Conservation (phyloP, 129 eudicot genomes). For the Flaveria trinervia region DNA sequence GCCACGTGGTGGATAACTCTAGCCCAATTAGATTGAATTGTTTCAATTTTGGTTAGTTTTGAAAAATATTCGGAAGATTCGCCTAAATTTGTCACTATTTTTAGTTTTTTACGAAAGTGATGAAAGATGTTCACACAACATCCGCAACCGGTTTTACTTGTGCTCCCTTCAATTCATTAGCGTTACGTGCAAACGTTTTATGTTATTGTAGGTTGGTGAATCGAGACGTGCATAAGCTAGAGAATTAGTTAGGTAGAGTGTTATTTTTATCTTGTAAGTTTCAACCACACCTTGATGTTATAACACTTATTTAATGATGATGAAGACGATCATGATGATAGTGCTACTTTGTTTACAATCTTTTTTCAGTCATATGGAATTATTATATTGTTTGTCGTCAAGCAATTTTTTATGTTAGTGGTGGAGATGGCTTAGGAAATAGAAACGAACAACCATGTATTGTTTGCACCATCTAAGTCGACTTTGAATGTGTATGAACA, state of each 20-base stretch:
- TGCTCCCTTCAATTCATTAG: too few relatives aligned
- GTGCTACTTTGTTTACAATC: too few relatives aligned
- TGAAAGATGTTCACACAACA: too few relatives aligned
- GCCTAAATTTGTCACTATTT: not conserved
- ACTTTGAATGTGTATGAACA: not conserved
- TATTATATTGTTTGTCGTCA: not conserved
- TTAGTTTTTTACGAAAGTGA: not conserved
- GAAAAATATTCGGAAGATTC: not conserved
- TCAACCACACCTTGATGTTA: not conserved
- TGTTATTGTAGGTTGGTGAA: not conserved
- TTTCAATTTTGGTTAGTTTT: constrained; percentile 6
- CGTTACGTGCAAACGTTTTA: too few relatives aligned
- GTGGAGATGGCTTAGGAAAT: not conserved
- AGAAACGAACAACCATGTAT: not conserved
- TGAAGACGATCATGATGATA: too few relatives aligned
- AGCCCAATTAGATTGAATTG: not conserved
- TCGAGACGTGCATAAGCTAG: not conserved
- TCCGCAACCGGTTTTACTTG: too few relatives aligned
- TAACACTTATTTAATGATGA: not conserved
- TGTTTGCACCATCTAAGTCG: not conserved
- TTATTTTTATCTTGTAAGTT: not conserved
- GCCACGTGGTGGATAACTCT: constrained; percentile 2
- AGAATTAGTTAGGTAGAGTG: not conserved
- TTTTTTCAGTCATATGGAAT: not conserved
- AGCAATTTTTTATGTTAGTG: not conserved